These are phyloP conservation scores for Nicotiana attenuata DNA, from an alignment of 257 asterid species.

Conservation along the genomic window DNA sequence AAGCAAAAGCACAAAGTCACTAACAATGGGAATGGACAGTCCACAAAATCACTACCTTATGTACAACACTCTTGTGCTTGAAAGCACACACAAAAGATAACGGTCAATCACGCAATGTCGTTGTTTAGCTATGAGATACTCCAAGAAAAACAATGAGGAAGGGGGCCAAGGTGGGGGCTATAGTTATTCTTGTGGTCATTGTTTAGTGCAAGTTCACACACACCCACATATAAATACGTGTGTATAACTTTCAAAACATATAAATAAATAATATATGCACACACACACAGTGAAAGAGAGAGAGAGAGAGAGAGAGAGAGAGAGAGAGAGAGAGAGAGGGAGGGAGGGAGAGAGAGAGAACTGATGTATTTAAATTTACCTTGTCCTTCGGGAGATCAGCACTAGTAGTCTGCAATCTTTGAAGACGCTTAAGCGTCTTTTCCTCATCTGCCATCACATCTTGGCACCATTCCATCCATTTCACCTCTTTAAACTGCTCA, in stretches of 20 bases:
- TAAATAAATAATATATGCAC: background rate
- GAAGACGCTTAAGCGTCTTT: conserved; percentile 83
- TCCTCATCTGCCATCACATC: conserved; percentile 86
- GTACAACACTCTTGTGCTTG: background rate
- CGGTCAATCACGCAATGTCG: background rate
- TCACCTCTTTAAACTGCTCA: conserved; percentile 95
- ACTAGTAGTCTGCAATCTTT: conserved; percentile 80
- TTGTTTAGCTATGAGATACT: background rate
- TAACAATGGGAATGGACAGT: background rate
- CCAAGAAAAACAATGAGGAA: background rate
- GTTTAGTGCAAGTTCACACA: background rate
- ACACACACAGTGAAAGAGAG: no score
- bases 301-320: no score
- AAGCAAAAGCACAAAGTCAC: background rate
- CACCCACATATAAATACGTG: background rate
- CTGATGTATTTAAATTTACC: conserved; percentile 34
- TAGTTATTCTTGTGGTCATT: background rate
- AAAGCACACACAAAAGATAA: background rate
- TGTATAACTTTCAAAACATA: background rate
- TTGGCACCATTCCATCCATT: conserved; percentile 99
- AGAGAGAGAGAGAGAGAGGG: conserved; percentile 7
- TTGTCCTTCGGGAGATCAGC: conserved; percentile 88
- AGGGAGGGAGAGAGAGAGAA: background rate
- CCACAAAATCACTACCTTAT: background rate
- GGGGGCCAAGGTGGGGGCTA: background rate